phyloP scores from a whole-genome alignment of 2,329 filamentous ascomycete species.

The Chaetoscypha palmicola region DNA sequence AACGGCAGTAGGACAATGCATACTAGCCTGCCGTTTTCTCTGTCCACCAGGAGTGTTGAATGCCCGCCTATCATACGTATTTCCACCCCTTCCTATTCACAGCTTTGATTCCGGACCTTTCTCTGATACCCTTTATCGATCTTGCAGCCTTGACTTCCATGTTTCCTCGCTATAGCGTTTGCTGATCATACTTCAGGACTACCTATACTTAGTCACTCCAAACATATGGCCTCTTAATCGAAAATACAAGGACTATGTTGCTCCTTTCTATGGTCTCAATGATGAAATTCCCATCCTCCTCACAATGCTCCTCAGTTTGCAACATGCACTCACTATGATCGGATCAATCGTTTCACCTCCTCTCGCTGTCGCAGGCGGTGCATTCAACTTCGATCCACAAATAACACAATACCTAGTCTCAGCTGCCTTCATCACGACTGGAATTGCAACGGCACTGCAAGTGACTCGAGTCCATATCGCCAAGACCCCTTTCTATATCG shows the following conservation, averaged over 20 bases:
- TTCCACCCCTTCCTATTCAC: constrained; percentile 19
- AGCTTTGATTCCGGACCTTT: constrained; percentile 17
- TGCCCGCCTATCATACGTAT: constrained; percentile 18
- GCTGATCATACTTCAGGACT: too few species aligned
- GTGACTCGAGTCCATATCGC: constrained; percentile 59
- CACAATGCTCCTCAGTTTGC: constrained; percentile 59
- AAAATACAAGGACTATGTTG: constrained; percentile 38
- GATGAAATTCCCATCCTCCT: constrained; percentile 62
- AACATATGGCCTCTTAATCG: constrained; percentile 56
- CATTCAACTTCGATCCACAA: constrained; percentile 49
- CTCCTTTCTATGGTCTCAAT: constrained; percentile 64
- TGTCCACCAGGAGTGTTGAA: too few species aligned
- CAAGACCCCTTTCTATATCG: constrained; percentile 54
- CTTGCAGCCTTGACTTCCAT: constrained; percentile 15
- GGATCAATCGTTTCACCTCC: constrained; percentile 51
- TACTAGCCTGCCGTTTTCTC: too few species aligned
- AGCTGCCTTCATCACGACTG: constrained; percentile 60
- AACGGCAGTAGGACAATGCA: too few species aligned
- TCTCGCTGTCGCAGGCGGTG: constrained; percentile 51
- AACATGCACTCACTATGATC: constrained; percentile 63
- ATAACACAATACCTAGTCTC: constrained; percentile 60
- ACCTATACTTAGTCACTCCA: constrained; percentile 34
- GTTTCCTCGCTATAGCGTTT: too few species aligned
- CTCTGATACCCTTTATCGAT: constrained; percentile 19
- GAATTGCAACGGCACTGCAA: constrained; percentile 57